Conservation (phyloP, 371 early-diverging fungal genomes). For the Rhizopus arrhizus region DNA sequence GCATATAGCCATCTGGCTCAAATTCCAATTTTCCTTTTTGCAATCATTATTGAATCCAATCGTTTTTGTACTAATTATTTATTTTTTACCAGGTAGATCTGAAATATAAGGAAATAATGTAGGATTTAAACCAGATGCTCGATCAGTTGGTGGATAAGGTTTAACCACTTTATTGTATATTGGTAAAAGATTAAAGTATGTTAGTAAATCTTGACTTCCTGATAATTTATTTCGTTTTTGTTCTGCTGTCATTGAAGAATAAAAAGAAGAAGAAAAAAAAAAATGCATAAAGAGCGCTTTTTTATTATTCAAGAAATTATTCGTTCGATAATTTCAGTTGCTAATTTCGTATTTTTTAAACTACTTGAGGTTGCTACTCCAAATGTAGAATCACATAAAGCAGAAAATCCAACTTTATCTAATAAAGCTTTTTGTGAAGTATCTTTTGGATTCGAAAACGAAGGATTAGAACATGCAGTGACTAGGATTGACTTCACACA, state of each 20-base stretch:
- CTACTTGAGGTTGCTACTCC: constrained; percentile 31
- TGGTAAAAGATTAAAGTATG: constrained; percentile 58
- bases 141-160: constrained; percentile 48
- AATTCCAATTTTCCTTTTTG: constrained; percentile 39
- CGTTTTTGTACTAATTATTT: not conserved
- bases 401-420: constrained; percentile 48
- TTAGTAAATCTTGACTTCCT: constrained; percentile 60
- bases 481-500: constrained; percentile 74
- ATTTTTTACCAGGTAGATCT: constrained; percentile 57
- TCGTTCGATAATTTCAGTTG: constrained; percentile 55
- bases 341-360: constrained; percentile 45
- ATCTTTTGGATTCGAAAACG: constrained; percentile 38
- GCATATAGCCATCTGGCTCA: constrained; percentile 45
- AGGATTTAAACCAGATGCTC: constrained; percentile 47
- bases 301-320: constrained; percentile 44
- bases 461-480: constrained; percentile 66
- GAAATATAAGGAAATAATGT: constrained; percentile 53
- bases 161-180: constrained; percentile 61
- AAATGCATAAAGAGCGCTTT: not conserved
- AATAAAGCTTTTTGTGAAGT: constrained; percentile 42
- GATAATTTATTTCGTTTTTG: constrained; percentile 11
- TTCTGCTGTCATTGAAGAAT: not conserved
- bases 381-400: constrained; percentile 30
- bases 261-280: constrained; percentile 1
- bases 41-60: not conserved